A percentile compares a stretch with the other conserved stretches of the same genome.
These are phyloP conservation scores for Chalciporus sphaerocephalus DNA, from an alignment of 768 basidiomycete genomes.

Conservation along the genomic window DNA sequence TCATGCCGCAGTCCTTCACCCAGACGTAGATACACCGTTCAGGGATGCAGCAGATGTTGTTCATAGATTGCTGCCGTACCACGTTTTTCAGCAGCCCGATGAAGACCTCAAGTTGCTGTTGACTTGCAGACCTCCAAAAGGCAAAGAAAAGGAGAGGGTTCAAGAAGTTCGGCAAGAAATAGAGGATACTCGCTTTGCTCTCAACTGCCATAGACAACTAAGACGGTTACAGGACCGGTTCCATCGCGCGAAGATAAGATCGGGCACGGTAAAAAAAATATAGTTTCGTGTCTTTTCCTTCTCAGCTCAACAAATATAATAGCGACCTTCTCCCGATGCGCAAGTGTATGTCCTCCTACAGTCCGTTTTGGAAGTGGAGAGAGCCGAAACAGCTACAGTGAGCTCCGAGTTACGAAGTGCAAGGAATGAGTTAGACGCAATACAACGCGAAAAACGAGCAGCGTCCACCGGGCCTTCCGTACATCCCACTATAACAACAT, in stretches of 20 bases:
- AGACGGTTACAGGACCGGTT: conserved; percentile 57
- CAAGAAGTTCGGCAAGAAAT: conserved; percentile 46
- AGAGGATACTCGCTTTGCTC: conserved; percentile 61
- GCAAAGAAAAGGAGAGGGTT: conserved; percentile 56
- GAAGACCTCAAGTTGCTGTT: conserved; percentile 50
- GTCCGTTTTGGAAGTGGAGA: conserved; percentile 60
- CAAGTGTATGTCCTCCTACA: conserved; percentile 65
- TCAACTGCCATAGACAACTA: conserved; percentile 60
- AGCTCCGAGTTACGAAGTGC: conserved; percentile 59
- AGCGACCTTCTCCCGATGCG: conserved; percentile 60
- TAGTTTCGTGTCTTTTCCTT: background rate
- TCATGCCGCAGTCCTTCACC: conserved; percentile 55
- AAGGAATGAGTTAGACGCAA: conserved; percentile 59
- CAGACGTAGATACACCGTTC: conserved; percentile 71
- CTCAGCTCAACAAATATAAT: conserved; percentile 7
- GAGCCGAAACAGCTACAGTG: conserved; percentile 53
- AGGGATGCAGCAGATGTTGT: conserved; percentile 56
- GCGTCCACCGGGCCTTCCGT: conserved; percentile 25
- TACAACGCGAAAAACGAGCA: conserved; percentile 68
- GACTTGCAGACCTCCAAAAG: conserved; percentile 38
- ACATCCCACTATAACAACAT: conserved; percentile 31
- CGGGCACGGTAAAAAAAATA: conserved; percentile 50
- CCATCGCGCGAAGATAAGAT: conserved; percentile 45
- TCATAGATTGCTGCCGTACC: conserved; percentile 73
- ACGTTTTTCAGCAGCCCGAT: conserved; percentile 70